A percentile compares a stretch with the other conserved stretches of the same genome.
These are phyloP conservation scores for Diaporthe caulivora DNA, from an alignment of 2,329 filamentous ascomycete species.

Conservation along the genomic window DNA sequence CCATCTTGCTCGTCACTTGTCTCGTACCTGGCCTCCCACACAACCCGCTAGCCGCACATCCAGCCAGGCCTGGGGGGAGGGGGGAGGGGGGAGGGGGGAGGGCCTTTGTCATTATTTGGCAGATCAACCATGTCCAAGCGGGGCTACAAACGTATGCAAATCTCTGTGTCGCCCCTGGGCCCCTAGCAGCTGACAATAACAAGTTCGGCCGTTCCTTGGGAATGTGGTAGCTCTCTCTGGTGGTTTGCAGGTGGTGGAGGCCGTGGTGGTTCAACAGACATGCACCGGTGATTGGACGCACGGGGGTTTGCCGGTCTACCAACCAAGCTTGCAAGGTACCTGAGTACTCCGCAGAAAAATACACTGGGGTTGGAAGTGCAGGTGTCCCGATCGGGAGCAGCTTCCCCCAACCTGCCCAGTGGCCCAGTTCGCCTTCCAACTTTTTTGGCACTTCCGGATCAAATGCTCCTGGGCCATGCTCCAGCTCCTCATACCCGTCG, in stretches of 20 bases:
- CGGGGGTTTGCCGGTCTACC: neutral
- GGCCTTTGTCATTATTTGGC: neutral
- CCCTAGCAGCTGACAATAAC: slow-evolving; percentile 2
- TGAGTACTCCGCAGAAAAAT: neutral
- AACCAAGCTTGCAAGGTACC: neutral
- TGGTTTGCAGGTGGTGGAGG: too few species aligned
- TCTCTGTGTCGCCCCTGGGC: too few species aligned
- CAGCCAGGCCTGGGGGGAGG: neutral
- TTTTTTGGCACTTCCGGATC: slow-evolving; percentile 14
- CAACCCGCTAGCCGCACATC: neutral
- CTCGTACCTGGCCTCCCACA: neutral
- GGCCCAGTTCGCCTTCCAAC: neutral
- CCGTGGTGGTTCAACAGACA: slow-evolving; percentile 5
- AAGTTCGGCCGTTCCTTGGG: slow-evolving; percentile 4
- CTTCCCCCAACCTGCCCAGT: neutral
- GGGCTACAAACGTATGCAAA: neutral
- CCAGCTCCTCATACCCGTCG: neutral
- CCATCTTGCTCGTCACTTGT: neutral
- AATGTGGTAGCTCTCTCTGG: neutral
- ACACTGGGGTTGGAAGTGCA: neutral
- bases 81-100: neutral
- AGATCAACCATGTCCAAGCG: neutral
- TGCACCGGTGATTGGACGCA: slow-evolving; percentile 3
- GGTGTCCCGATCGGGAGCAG: slow-evolving; percentile 6
- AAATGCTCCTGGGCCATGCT: neutral